Base-by-base conservation (phyloP, 2,329 filamentous ascomycete genomes). In the Aaosphaeria arxii region DNA sequence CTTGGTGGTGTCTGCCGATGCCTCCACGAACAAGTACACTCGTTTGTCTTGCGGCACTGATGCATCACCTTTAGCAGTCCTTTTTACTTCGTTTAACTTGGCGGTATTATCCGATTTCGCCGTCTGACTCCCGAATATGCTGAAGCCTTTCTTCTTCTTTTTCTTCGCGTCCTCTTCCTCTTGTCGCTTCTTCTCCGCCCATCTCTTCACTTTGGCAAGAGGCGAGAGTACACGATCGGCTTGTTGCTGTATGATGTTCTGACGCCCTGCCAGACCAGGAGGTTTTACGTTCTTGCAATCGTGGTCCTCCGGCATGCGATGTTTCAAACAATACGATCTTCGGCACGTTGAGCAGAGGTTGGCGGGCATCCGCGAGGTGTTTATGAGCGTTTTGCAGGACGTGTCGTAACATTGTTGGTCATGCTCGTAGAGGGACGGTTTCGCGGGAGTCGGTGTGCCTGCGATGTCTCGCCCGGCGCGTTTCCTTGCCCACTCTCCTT, bases 11-110 rank as follows among this genome's bases (percentile, higher is more conserved):
- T 89, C 88, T 7, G 89, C 88, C 62, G 91, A 90, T 0, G 92
- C 94, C 67, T 97, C 92, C 13, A 96, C 89, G 64, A 88, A 86
- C 1, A 99, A 65, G 65, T 97, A 97, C 1, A 99, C 74, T n/a
- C 94, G 77, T 74, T 95, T 95, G 55, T 96, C 90, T 0, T 77
- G 70, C 0, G 90, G 78, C 0, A 96, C 71, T 61, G 90, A 92
- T 7, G 84, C 84, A 55, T 97, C 92, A 1, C 95, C 95, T 73
- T 96, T 96, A 2, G 94, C 92, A 1, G 81, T 84, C 66, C 87
- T 87, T 74, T 96, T 96, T 39, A 99, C 76, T 7, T 81, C 83
- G 54, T 90, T 90, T 5, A 92, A 77, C 5, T 87, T 88, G 3
- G 85, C 76, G 13, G 88, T 58, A 2, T 86, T 80, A 43, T 85